Base-by-base conservation (phyloP, 2,329 filamentous ascomycete genomes). In the Bisporella sp. region DNA sequence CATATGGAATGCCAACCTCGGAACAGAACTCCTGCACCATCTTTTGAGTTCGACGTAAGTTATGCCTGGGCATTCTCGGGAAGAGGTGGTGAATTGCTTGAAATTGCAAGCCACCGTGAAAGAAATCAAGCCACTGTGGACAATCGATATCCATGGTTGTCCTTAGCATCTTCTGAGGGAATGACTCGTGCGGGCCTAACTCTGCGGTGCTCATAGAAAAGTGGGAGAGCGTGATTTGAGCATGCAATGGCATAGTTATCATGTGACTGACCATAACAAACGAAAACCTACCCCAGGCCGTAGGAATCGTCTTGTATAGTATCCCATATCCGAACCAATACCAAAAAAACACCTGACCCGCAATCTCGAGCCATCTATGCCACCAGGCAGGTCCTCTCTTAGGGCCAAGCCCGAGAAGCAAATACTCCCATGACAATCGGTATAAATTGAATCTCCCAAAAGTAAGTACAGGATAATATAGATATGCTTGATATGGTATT, bases 91-190 rank as follows among this genome's bases (percentile, higher is more conserved):
- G 89, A 47, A 95, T 84, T 6, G 85, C 89, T 68, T 95, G 89
- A 68, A 95, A 95, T 66, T 95, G 90, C 54, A 95, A 72, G 4
- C 89, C 90, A 28, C 89, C 89, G 60, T 95, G 89, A 67, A 95
- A 79, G 64, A 90, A 95, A 64, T 95, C 89, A 9, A 95, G 74
- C 89, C 90, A 95, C 9, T 78, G 74, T 1, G 89, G 88, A 63
- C 89, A 95, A 64, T 93, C 89, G 28, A 95, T 83, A 57, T 95
- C 89, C 89, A 96, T 95, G 9, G 90, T 95, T 1, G 90, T 96
- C 58, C 91, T 84, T 43, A 96, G 75, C 85, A 95, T 93, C 67
- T 85, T 87, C 68, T 95, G 89, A 1, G 90, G 82, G 66, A 96
- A 96, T 0, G 87, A 93, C 66, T 96, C 90, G 47, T 84, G 75